Conservation (phyloP, 2,329 filamentous ascomycete genomes). For the Monilinia fructicola region DNA sequence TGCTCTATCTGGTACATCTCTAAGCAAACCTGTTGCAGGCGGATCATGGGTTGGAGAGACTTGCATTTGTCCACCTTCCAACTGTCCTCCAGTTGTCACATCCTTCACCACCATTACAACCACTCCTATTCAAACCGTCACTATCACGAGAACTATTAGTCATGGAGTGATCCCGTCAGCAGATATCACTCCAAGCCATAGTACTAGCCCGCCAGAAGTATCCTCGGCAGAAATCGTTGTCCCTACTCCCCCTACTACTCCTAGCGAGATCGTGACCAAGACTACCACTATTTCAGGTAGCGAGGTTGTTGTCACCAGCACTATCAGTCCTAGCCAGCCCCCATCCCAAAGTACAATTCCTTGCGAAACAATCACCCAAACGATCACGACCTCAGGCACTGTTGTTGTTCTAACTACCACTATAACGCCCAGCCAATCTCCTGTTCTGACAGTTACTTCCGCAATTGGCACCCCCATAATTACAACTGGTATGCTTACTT, state of each 20-base stretch:
- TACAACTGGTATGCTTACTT: not conserved
- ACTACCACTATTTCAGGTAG: slow-evolving; percentile 13
- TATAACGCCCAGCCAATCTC: not conserved
- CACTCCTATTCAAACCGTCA: slow-evolving; percentile 15
- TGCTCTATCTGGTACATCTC: slow-evolving; percentile 12
- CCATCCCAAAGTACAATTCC: too few species aligned
- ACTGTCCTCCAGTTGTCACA: slow-evolving; percentile 10
- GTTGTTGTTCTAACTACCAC: too few species aligned
- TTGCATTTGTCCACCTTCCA: slow-evolving; percentile 8
- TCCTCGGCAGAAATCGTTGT: not conserved
- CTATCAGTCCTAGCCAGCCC: not conserved
- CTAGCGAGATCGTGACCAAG: not conserved
- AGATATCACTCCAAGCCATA: not conserved
- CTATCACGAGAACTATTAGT: slow-evolving; percentile 13
- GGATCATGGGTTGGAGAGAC: slow-evolving; percentile 14
- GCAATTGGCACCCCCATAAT: not conserved
- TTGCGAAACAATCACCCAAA: too few species aligned
- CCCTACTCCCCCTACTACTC: not conserved
- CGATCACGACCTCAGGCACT: too few species aligned
- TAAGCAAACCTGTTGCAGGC: slow-evolving; percentile 24
- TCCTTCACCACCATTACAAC: slow-evolving; percentile 18
- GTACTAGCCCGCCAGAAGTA: not conserved
- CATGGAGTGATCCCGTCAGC: not conserved
- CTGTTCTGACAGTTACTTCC: not conserved
- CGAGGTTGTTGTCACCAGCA: slow-evolving; percentile 3